These are phyloP conservation scores for Boletus subluridellus DNA, from an alignment of 1,284 basidiomycete genomes.

Conservation along the genomic window DNA sequence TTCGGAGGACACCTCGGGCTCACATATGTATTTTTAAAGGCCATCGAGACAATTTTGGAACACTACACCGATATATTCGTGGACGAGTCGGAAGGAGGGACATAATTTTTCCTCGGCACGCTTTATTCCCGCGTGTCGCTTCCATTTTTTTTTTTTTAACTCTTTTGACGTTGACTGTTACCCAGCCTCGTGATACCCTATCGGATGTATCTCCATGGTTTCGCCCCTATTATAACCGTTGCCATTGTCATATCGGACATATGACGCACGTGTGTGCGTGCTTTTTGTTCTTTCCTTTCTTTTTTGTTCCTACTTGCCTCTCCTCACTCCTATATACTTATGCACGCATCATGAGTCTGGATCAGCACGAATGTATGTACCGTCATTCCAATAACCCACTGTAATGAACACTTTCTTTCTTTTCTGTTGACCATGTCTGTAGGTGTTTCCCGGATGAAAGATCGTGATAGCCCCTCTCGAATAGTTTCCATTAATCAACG, in stretches of 20 bases:
- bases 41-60: conserved; percentile 75
- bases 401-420: conserved; percentile 8
- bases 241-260: conserved; percentile 1
- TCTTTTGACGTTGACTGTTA: conserved; percentile 19
- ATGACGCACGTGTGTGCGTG: background rate
- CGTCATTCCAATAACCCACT: conserved; percentile 8
- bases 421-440: background rate
- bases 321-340: conserved; percentile 8
- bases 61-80: conserved; percentile 82
- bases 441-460: background rate
- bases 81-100: conserved; percentile 51
- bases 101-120: conserved; percentile 14
- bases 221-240: conserved; percentile 8
- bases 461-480: background rate
- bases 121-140: background rate
- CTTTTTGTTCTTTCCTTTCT: background rate
- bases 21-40: conserved; percentile 40
- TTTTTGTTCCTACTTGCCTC: background rate
- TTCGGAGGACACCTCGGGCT: conserved; percentile 6
- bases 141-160: background rate
- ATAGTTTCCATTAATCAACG: background rate
- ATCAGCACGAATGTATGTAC: conserved; percentile 21
- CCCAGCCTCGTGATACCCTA: conserved; percentile 26
- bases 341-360: conserved; percentile 8
- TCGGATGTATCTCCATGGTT: conserved; percentile 11